Percentiles rank a stretch among this genome's conserved stretches.
Conservation (phyloP, 1,284 basidiomycete genomes). For the Boletus calvinii region DNA sequence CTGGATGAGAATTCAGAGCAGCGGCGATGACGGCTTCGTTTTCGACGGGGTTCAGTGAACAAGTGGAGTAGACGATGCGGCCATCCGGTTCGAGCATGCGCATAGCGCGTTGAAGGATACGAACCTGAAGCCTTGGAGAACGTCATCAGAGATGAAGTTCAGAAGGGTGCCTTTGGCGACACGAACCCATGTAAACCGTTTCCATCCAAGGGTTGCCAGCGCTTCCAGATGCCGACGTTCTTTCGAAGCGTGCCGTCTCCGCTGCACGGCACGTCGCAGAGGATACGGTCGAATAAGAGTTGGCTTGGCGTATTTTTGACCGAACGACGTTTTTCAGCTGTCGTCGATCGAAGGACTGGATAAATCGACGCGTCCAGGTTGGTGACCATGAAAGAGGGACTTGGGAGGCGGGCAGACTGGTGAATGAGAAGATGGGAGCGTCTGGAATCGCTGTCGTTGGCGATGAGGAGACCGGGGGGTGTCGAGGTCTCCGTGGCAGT, state of each 20-base stretch:
- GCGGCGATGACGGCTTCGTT: conserved; percentile 96
- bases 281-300: conserved; percentile 88
- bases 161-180: not conserved
- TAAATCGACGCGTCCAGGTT: conserved; percentile 94
- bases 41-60: conserved; percentile 95
- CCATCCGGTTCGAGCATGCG: conserved; percentile 84
- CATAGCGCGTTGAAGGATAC: conserved; percentile 92
- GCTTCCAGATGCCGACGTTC: conserved; percentile 94
- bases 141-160: conserved; percentile 1
- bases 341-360: conserved; percentile 59
- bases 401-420: conserved; percentile 93
- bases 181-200: conserved; percentile 86
- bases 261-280: conserved; percentile 97
- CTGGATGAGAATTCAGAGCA: conserved; percentile 70
- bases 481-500: conserved; percentile 59
- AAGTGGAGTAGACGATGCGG: conserved; percentile 96
- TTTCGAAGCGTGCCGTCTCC: conserved; percentile 97
- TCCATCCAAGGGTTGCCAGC: conserved; percentile 87
- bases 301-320: conserved; percentile 35
- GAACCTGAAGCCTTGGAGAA: conserved; percentile 74
- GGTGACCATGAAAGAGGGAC: conserved; percentile 91
- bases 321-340: conserved; percentile 17
- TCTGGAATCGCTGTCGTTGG: conserved; percentile 92
- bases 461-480: conserved; percentile 79
- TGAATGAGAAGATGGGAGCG: conserved; percentile 97